Base-by-base conservation (phyloP, 1,284 basidiomycete genomes). In the Bondarzewia mesenterica region DNA sequence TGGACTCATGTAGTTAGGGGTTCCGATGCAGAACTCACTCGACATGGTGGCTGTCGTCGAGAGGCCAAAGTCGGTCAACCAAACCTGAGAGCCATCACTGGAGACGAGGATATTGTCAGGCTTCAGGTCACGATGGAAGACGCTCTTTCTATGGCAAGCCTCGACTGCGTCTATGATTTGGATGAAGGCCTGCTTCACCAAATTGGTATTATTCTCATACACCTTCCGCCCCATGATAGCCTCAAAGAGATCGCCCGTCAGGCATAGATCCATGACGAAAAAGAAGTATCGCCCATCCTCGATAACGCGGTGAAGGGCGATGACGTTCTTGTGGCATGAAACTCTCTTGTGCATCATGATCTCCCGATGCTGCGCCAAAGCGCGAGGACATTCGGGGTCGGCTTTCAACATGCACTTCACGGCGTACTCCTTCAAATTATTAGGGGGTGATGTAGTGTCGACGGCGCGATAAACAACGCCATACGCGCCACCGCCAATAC, bases 81-180 rank as follows among this genome's bases (percentile, higher is more conserved):
- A 71, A n/a, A 86, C 68, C 46, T 67, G 66, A 10, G 10, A 10
- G 43, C 66, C 65, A 20, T 80, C 76, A 35, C 62, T 57, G 26
- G 46, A 72, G 57, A 79, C 78, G 21, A 89, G 67, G 52, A 87
- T 78, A 63, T 89, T 87, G 59, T 86, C 84, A 1, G 85, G 84
- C 62, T 87, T 88, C 47, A 88, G 69, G 58, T 87, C 85, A 26
- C 83, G 79, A 59, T 85, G 83, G 60, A 72, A 83, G 59, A 86
- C 76, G 22, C 78, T 77, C 43, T 71, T 63, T 20, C 60, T 58
- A 60, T 86, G 83, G 59, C 80, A 82, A 53, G 74, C 73, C 26
- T 77, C 68, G 48, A 85, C 72, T 5, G 81, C 77, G 54, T 82
- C 79, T 54, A 85, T 60, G 55, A 85, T 75, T 60, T 82, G 79